phyloP scores from a whole-genome alignment of 495 filamentous ascomycete species.

The Hypoxylon fuscum region DNA sequence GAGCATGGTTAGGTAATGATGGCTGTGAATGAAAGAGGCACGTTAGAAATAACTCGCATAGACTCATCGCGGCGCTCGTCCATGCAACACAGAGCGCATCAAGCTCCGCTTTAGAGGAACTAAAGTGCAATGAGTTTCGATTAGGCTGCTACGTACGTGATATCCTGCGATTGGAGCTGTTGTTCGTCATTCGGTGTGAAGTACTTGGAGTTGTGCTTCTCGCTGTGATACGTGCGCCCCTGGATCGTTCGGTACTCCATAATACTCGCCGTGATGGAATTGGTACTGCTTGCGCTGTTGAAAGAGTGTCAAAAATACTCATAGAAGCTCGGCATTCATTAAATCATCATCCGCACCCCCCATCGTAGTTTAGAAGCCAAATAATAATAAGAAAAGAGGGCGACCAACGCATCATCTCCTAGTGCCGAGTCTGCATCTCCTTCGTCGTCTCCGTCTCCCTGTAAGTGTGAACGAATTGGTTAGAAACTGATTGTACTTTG shows the following conservation, averaged over 20 bases:
- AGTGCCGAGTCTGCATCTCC: constrained; percentile 40
- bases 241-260: constrained; percentile 55
- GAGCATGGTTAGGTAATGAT: constrained; percentile 47
- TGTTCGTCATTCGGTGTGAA: constrained; percentile 46
- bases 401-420: constrained; percentile 43
- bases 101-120: not conserved
- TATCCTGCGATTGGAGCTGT: constrained; percentile 49
- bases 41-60: not conserved
- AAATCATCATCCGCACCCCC: not conserved
- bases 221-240: constrained; percentile 51
- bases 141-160: constrained; percentile 25
- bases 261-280: constrained; percentile 57
- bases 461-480: constrained; percentile 6
- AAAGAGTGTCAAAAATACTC: constrained; percentile 8
- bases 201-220: constrained; percentile 40
- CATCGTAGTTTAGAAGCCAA: not conserved
- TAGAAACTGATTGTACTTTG: too few relatives aligned
- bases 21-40: constrained; percentile 20
- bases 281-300: constrained; percentile 45
- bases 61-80: not conserved
- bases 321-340: not conserved
- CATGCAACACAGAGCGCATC: too few relatives aligned
- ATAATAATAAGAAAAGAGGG: not conserved
- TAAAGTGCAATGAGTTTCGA: not conserved
- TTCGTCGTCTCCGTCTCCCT: constrained; percentile 33